Conservation (phyloP, 2,329 filamentous ascomycete genomes). For the Talaromyces rugulosus region DNA sequence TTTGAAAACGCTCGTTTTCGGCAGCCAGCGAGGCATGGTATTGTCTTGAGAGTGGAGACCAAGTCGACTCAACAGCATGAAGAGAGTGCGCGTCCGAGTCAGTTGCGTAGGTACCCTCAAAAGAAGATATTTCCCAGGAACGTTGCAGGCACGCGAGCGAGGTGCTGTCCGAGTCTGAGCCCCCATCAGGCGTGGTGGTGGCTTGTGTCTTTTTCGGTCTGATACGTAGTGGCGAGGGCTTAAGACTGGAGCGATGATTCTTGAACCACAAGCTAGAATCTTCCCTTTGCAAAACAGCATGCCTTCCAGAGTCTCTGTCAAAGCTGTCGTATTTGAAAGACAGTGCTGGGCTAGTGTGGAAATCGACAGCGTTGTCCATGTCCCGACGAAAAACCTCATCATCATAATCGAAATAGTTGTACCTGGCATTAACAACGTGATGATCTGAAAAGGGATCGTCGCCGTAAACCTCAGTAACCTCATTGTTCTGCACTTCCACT, state of each 20-base stretch:
- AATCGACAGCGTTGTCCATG: neutral
- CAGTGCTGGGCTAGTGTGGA: neutral
- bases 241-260: constrained; percentile 5
- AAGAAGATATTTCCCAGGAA: constrained; percentile 3
- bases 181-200: neutral
- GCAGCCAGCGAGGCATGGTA: neutral
- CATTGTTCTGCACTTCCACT: neutral
- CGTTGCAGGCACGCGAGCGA: constrained; percentile 2
- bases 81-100: constrained; percentile 5
- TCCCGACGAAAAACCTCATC: neutral
- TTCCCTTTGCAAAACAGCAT: neutral
- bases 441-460: neutral
- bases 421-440: neutral
- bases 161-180: constrained; percentile 1
- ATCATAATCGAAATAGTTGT: neutral
- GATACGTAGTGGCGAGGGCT: constrained; percentile 3
- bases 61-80: neutral
- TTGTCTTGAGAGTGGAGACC: neutral
- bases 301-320: neutral
- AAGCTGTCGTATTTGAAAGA: neutral
- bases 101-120: neutral
- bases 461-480: neutral
- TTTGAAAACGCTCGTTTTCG: neutral
- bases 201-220: constrained; percentile 2
- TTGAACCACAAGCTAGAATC: neutral